phyloP scores from a whole-genome alignment of 805 yeast species.

The Cyberlindnera saturnus region DNA sequence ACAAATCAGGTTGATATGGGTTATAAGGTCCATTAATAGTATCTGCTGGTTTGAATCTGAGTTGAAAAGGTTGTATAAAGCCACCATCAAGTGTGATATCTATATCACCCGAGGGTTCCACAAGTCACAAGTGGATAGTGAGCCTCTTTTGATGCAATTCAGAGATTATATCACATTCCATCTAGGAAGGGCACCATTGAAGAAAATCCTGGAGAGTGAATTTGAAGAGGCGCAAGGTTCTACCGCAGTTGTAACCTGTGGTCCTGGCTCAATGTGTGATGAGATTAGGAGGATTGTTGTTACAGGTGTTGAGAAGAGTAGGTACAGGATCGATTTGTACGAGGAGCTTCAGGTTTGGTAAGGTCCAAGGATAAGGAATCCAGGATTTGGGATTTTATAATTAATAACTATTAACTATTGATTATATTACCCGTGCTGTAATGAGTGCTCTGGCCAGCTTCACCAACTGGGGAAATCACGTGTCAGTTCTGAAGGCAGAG shows the following conservation, averaged over 20 bases:
- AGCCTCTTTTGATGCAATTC: slow-evolving; percentile 5
- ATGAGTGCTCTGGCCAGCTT: not conserved
- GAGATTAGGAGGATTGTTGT: slow-evolving; percentile 43
- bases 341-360: slow-evolving; percentile 79
- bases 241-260: slow-evolving; percentile 54
- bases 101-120: slow-evolving; percentile 34
- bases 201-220: slow-evolving; percentile 32
- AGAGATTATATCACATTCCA: slow-evolving; percentile 27
- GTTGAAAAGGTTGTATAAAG: slow-evolving; percentile 27
- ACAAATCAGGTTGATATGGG: slow-evolving; percentile 52
- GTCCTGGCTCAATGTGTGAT: slow-evolving; percentile 60
- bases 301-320: slow-evolving; percentile 32
- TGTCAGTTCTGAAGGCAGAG: no score
- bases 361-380: not conserved
- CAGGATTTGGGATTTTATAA: not conserved
- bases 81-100: slow-evolving; percentile 30
- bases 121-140: not conserved
- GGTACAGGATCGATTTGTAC: slow-evolving; percentile 57
- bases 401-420: not conserved
- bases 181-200: slow-evolving; percentile 43
- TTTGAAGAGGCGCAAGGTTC: slow-evolving; percentile 37
- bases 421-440: not conserved
- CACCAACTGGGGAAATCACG: not conserved
- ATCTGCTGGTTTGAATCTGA: slow-evolving; percentile 40
- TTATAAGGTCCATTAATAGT: slow-evolving; percentile 45